These are phyloP conservation scores for Pyrenochaeta sp. DNA, from an alignment of 2,329 filamentous ascomycete species.

Conservation along the genomic window DNA sequence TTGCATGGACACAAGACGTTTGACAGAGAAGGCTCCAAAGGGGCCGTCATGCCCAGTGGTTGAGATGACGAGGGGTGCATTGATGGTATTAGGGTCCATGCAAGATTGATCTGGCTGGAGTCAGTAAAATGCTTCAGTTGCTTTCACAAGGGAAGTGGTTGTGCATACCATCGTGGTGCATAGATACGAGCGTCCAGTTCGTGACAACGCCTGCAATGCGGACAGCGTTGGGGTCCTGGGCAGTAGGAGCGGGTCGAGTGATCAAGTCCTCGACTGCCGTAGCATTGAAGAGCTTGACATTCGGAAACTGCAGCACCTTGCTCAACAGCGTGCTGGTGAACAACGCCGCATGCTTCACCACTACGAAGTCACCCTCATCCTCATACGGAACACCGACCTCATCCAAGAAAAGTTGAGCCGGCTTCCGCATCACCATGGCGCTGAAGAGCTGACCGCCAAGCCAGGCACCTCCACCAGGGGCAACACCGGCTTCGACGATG, in stretches of 20 bases:
- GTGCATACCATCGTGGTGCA: constrained; percentile 54
- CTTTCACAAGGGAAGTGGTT: background rate
- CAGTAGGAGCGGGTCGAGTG: constrained; percentile 68
- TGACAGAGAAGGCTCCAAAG: constrained; percentile 90
- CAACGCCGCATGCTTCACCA: constrained; percentile 91
- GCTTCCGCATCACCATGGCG: constrained; percentile 95
- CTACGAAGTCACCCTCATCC: constrained; percentile 86
- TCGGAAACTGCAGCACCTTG: constrained; percentile 83
- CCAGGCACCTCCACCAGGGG: constrained; percentile 87
- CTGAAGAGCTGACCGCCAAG: constrained; percentile 93
- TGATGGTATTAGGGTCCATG: constrained; percentile 99
- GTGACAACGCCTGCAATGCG: constrained; percentile 89
- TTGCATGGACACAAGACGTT: constrained; percentile 89
- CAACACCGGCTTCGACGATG: constrained; percentile 86
- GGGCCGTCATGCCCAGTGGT: constrained; percentile 92
- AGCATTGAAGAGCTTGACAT: constrained; percentile 96
- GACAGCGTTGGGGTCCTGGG: constrained; percentile 60
- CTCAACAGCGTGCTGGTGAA: constrained; percentile 89
- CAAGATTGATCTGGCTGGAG: constrained; percentile 79
- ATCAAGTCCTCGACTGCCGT: constrained; percentile 93
- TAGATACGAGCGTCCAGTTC: constrained; percentile 92
- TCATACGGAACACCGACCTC: constrained; percentile 87
- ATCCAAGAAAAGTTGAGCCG: constrained; percentile 82
- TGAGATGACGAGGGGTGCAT: constrained; percentile 85
- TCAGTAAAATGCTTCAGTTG: constrained; percentile 7